These are phyloP conservation scores for Cicer chorassanicum DNA, from an alignment of 306 rosid species.

Conservation along the genomic window DNA sequence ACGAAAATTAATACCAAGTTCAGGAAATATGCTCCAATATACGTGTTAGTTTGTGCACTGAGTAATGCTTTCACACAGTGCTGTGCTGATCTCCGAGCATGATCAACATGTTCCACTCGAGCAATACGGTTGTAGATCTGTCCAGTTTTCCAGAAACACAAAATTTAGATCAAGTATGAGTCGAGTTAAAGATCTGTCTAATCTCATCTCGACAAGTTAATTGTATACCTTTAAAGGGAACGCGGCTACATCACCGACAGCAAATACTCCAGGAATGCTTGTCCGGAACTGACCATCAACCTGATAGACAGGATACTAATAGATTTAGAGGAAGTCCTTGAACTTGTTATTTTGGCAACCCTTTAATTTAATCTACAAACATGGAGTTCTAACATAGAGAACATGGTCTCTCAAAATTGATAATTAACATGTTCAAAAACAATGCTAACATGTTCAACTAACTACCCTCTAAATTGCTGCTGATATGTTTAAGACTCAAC, in stretches of 20 bases:
- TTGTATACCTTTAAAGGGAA: constrained; percentile 79
- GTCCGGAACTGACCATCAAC: constrained; percentile 92
- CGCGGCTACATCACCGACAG: constrained; percentile 89
- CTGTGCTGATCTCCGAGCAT: constrained; percentile 91
- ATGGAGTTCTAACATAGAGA: constrained; percentile 21
- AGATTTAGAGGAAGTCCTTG: constrained; percentile 24
- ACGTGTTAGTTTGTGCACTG: constrained; percentile 79
- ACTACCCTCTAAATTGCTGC: neutral
- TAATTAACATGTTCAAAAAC: constrained; percentile 26
- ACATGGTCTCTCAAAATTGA: constrained; percentile 22
- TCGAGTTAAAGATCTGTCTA: constrained; percentile 63
- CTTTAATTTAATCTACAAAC: constrained; percentile 30
- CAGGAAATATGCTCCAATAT: constrained; percentile 43
- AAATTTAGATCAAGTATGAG: constrained; percentile 28
- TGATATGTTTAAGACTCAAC: neutral
- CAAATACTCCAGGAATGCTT: constrained; percentile 77
- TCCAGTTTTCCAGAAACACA: constrained; percentile 39
- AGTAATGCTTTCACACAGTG: constrained; percentile 79
- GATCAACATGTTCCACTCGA: constrained; percentile 95
- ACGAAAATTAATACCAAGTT: constrained; percentile 5
- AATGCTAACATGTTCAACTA: neutral
- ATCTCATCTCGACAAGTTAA: constrained; percentile 36
- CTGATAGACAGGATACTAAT: constrained; percentile 50
- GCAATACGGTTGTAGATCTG: constrained; percentile 80
- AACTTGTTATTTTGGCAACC: constrained; percentile 13